Conservation (phyloP, 169 alveolate genomes). For the Plasmodium vivax region DNA sequence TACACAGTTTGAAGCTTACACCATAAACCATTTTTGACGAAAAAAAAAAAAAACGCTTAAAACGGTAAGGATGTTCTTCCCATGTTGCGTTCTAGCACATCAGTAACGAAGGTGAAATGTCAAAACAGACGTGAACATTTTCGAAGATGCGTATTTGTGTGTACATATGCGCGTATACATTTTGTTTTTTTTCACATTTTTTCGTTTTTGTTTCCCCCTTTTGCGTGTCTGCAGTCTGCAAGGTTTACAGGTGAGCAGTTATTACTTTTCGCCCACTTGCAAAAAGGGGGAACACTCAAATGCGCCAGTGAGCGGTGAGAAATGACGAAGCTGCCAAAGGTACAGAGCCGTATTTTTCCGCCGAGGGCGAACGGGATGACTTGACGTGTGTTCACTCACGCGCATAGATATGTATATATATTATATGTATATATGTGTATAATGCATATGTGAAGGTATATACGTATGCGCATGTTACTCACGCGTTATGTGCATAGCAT, state of each 20-base stretch:
- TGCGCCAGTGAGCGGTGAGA: not conserved
- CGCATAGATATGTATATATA: not conserved
- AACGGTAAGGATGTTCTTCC: not conserved
- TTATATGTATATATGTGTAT: not conserved
- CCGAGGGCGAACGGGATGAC: not conserved
- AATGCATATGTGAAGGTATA: not conserved
- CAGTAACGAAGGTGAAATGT: not conserved
- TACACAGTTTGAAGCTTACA: not conserved
- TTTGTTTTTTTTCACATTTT: not conserved
- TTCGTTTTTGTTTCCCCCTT: not conserved
- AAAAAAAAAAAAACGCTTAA: conserved; percentile 4
- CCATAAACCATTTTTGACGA: not conserved
- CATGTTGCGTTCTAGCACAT: not conserved
- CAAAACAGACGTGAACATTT: not conserved
- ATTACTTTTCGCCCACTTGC: not conserved
- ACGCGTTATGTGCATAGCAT: not conserved
- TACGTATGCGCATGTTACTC: not conserved
- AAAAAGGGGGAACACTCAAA: not conserved
- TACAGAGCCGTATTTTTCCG: not conserved
- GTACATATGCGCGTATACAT: not conserved
- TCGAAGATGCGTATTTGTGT: not conserved
- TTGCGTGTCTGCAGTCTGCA: not conserved
- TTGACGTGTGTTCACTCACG: not conserved
- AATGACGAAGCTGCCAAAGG: not conserved
- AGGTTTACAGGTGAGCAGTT: not conserved